phyloP scores from a whole-genome alignment of 2,329 filamentous ascomycete genomes.

The Aspergillus sp. region DNA sequence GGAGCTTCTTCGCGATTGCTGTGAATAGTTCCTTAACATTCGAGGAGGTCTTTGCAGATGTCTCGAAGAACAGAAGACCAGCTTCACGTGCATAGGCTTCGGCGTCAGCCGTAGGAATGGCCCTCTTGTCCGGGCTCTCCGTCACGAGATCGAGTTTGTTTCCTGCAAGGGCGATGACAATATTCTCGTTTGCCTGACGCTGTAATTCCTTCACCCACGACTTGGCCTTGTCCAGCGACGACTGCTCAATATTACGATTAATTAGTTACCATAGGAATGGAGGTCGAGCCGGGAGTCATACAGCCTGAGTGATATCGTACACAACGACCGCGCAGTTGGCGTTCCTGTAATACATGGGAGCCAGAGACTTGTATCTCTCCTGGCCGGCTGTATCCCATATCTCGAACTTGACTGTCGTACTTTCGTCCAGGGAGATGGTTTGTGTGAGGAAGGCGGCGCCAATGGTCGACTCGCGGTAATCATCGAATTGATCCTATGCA shows the following conservation, averaged over 20 bases:
- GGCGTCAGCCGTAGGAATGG: constrained; percentile 83
- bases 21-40: constrained; percentile 97
- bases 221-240: constrained; percentile 97
- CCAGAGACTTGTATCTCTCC: constrained; percentile 97
- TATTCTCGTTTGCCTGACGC: constrained; percentile 98
- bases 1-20: constrained; percentile 95
- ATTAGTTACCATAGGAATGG: constrained; percentile 12
- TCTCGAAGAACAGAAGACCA: constrained; percentile 95
- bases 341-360: constrained; percentile 99
- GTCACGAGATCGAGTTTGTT: constrained; percentile 97
- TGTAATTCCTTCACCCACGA: constrained; percentile 99
- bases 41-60: constrained; percentile 93
- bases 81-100: constrained; percentile 94
- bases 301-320: constrained; percentile 98
- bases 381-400: constrained; percentile 99
- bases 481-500: constrained; percentile 92
- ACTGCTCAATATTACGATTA: constrained; percentile 53
- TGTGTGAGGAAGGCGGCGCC: constrained; percentile 98
- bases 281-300: constrained; percentile 53
- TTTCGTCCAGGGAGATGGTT: constrained; percentile 97
- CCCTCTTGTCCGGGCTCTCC: constrained; percentile 93
- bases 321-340: constrained; percentile 99
- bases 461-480: constrained; percentile 96
- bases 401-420: constrained; percentile 98
- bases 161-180: constrained; percentile 95